Evolutionary conservation across 1,284 basidiomycete genomes (phyloP), one percentile per base, ranked within the genome.

Genomic region (Rugosomyces carneus): DNA sequence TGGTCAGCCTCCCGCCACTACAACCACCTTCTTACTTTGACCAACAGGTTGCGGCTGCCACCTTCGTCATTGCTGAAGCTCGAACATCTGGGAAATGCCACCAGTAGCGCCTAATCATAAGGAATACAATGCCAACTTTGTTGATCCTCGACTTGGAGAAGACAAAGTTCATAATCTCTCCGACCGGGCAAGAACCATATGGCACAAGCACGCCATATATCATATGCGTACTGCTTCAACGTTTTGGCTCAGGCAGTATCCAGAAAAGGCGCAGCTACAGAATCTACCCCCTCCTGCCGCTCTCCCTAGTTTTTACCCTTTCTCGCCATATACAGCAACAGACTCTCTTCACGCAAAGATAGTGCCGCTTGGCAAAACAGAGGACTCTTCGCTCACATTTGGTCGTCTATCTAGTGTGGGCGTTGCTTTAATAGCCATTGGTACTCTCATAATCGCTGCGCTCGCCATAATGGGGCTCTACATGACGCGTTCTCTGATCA

Each of bases 291-390:
- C 37, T 31, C 2, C 31, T 11, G 15, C 29, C 3, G 18, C 38
- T 40, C 7, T 35, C 26, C 20, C 37, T 23, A 13, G 8, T 16
- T 18, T 41, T 36, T 38, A 52, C 45, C 40, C 48, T 38, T 47
- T 42, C 9, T 41, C 43, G 10, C 43, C 42, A 13, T 50, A 56
- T 39, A 41, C 40, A n/a, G 43, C 53, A 9, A 21, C 55, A 10
- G 44, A 45, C 23, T 13, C 40, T 19, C 49, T 52, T 10, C 52
- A 55, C 36, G 50, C 54, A 20, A 52, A 50, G 19, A 57, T 57
- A 21, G 29, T 52, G 20, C 51, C 56, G 2, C 31, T 37, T 18
- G 9, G 34, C 10, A 26, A 20, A 15, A 26, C 37, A 15, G 24
- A 26, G 24, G 34, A 18, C 29, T 19, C 21, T 13, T 34, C 31